Percentiles rank a stretch among this genome's conserved stretches.
Evolutionary conservation across 257 asterid genomes (phyloP).

Genomic region (Solanum tarapatanum): DNA sequence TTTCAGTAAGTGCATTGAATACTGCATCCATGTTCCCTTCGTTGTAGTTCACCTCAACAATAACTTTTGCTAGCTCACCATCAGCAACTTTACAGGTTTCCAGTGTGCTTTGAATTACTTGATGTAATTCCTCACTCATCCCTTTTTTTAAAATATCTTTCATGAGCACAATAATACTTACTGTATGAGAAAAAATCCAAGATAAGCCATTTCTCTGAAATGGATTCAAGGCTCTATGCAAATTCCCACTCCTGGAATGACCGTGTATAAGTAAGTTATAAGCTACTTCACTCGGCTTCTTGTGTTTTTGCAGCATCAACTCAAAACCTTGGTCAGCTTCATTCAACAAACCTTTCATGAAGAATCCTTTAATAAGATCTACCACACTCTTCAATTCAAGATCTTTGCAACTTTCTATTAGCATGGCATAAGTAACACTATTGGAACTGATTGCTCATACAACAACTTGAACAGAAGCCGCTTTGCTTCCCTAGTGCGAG

Average conservation of each 20-base stretch:
- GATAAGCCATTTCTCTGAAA: conserved; percentile 42
- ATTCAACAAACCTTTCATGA: conserved; percentile 73
- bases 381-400: conserved; percentile 36
- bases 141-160: conserved; percentile 55
- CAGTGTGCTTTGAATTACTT: conserved; percentile 35
- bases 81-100: conserved; percentile 51
- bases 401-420: conserved; percentile 59
- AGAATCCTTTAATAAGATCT: conserved; percentile 72
- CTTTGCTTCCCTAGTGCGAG: conserved; percentile 66
- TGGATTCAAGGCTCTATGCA: conserved; percentile 42
- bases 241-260: conserved; percentile 50
- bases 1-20: conserved; percentile 43
- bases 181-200: conserved; percentile 52
- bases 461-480: conserved; percentile 50
- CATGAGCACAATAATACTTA: conserved; percentile 46
- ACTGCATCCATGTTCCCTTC: conserved; percentile 81
- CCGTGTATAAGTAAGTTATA: conserved; percentile 69
- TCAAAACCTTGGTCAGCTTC: conserved; percentile 63
- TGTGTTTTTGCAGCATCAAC: conserved; percentile 39
- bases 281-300: conserved; percentile 45
- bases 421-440: conserved; percentile 49
- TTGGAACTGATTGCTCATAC: conserved; percentile 45
- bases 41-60: conserved; percentile 51
- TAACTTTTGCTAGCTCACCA: conserved; percentile 58
- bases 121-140: conserved; percentile 38